A percentile compares a stretch with the other conserved stretches of the same genome.
These are phyloP conservation scores for Nyssa sinensis DNA, from an alignment of 148 eudicot species.

Conservation along the genomic window DNA sequence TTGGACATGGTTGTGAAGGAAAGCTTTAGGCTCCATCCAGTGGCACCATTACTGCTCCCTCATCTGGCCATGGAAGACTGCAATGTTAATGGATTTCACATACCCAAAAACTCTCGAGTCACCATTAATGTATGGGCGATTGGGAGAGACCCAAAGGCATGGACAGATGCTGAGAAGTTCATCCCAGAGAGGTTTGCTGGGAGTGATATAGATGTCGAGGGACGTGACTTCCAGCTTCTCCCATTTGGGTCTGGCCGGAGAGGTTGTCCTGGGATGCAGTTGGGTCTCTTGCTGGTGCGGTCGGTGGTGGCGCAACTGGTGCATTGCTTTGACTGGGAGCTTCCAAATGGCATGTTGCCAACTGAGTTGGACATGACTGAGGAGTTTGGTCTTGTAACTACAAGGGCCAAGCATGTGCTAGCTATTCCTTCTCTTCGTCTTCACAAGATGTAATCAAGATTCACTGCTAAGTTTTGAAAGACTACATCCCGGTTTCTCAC, in stretches of 20 bases:
- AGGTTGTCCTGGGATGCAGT: not conserved
- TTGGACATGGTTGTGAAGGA: conserved; percentile 16
- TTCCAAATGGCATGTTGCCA: conserved; percentile 3
- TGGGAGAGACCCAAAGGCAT: conserved; percentile 2
- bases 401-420: no score
- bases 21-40: conserved; percentile 12
- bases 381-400: not conserved
- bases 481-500: no score
- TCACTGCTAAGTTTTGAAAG: no score
- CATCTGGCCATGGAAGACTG: not conserved
- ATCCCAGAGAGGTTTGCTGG: conserved; percentile 6
- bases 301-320: conserved; percentile 5
- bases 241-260: conserved; percentile 13
- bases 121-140: not conserved
- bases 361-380: conserved; percentile 4
- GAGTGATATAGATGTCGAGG: not conserved
- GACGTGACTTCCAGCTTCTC: conserved; percentile 8
- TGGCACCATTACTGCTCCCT: conserved; percentile 6
- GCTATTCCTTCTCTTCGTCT: no score
- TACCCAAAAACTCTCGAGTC: conserved; percentile 4
- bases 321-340: conserved; percentile 12
- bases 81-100: not conserved
- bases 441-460: no score
- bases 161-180: conserved; percentile 2
- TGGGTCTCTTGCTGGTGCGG: not conserved